Evolutionary conservation across 2,329 filamentous ascomycete species (phyloP), one percentile per base, ranked within the genome.

Genomic region (Pestalotiopsis sp.): DNA sequence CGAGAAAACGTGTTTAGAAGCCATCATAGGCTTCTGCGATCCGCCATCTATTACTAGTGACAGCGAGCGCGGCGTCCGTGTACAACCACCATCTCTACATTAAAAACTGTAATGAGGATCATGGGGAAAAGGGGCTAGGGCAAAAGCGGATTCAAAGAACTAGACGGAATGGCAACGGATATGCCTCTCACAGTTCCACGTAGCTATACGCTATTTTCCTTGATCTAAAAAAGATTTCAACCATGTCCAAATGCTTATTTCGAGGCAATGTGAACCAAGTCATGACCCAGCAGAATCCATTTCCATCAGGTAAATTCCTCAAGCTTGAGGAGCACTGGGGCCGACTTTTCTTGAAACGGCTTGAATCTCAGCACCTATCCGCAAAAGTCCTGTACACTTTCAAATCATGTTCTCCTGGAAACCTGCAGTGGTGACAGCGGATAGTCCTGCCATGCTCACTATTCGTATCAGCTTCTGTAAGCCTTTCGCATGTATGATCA

Each of bases 51-150:
- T 36, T 58, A 27, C 52, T 27, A 36, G 31, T 13, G 14, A 38
- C 17, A 36, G 31, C 31, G 12, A 36, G 31, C 25, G 14, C 27
- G 31, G 14, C 59, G 17, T 62, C 36, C 59, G 31, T 62, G 59
- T 62, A 62, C 38, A 62, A 62, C 27, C 9, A 39, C 31, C 36
- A 39, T 36, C 13, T 62, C 31, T 62, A 39, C 59, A 62, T 36
- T 39, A 31, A 62, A 62, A 62, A 62, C 20, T 38, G 62, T 65
- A 65, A 65, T 65, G 62, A 65, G 62, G 62, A 65, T 65, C 62
- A 49, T 49, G 31, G 62, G 62, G 45, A 65, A 65, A 65, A 49
- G 2, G 38, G 36, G 23, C 39, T 13, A 45, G 62, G 62, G 25
- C 31, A 49, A 56, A 39, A 49, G 62, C 38, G 36, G 38, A 45